Base-by-base conservation (phyloP, 129 eudicot genomes). In the Centella asiatica region DNA sequence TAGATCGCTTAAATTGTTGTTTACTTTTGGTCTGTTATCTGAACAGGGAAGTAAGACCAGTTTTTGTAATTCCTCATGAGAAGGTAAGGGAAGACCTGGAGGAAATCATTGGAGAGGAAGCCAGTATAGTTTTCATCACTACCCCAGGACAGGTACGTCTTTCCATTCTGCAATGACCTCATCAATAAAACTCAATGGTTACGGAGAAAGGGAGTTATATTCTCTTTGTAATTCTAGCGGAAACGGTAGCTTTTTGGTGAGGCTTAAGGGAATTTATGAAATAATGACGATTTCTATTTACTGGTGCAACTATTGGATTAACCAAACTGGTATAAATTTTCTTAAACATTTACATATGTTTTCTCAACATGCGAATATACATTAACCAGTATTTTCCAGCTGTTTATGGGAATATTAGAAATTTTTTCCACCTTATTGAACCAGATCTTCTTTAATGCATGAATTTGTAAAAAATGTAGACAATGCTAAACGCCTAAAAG, bases 31-130 rank as follows among this genome's bases (percentile, higher is more conserved):
- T 72, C 36, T 57, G 42, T 53, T 46, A 62, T 78, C 40, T 57
- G 48, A 57, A 72, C 77, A 86, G 97, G 64, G 95, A 89, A 72
- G 75, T 90, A 9, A 83, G 60, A 56, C 95, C 97, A 33, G 68
- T 90, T 25, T 90, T 74, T 71, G 97, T 86, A 34, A 90, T 90
- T 68, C 97, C 97, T 65, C 97, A 83, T 60, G 97, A 90, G 85
- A 90, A 83, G 65, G 86, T 75, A 77, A 73, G 97, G 53, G 97
- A 90, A 62, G 74, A 90, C 66, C 85, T 90, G 58, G 89, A 86
- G 66, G 92, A 90, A 8, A 74, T 81, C 22, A 60, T 81, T 33
- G 95, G 88, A 53, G 80, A 90, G 4, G 87, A 90, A 69, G 64
- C 97, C 54, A 86, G 81, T 60, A 83, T 90, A 7, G 76, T 90